A percentile compares a stretch with the other conserved stretches of the same genome.
Conservation (phyloP, 371 early-diverging fungal species). For the Sporodiniella umbellata region DNA sequence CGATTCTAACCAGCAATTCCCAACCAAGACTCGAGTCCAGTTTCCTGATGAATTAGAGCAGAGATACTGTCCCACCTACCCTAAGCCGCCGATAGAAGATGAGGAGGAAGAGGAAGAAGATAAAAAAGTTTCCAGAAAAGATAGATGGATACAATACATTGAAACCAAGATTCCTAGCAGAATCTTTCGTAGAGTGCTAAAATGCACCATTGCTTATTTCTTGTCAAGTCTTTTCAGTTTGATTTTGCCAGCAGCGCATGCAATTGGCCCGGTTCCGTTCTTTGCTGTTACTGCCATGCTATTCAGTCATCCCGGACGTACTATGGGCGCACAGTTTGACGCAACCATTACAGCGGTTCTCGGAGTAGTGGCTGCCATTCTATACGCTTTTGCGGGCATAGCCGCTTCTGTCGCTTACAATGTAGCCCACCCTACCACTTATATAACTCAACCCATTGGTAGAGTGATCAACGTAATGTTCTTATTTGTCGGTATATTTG, state of each 20-base stretch:
- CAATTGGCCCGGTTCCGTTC: constrained; percentile 40
- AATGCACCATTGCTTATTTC: constrained; percentile 51
- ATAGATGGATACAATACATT: constrained; percentile 15
- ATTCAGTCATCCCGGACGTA: constrained; percentile 51
- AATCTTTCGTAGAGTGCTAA: constrained; percentile 52
- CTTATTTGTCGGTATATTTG: constrained; percentile 27
- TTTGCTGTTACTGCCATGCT: constrained; percentile 44
- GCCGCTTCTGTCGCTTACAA: constrained; percentile 34
- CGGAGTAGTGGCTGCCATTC: constrained; percentile 34
- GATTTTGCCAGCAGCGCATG: constrained; percentile 27
- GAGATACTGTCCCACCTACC: constrained; percentile 7
- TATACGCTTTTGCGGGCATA: constrained; percentile 38
- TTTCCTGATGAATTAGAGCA: constrained; percentile 14
- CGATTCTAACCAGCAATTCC: not conserved
- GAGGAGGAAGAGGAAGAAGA: not conserved
- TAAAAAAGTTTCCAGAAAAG: constrained; percentile 7
- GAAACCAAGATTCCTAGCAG: constrained; percentile 44
- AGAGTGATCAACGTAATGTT: constrained; percentile 21
- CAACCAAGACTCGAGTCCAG: constrained; percentile 4
- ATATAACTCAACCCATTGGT: constrained; percentile 9
- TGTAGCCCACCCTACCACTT: constrained; percentile 12
- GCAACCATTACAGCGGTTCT: constrained; percentile 41
- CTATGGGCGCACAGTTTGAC: constrained; percentile 49
- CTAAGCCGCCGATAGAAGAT: constrained; percentile 18
- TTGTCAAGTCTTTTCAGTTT: constrained; percentile 40